These are phyloP conservation scores for Pyrus bretschneideri DNA, from an alignment of 306 rosid genomes.

Conservation along the genomic window DNA sequence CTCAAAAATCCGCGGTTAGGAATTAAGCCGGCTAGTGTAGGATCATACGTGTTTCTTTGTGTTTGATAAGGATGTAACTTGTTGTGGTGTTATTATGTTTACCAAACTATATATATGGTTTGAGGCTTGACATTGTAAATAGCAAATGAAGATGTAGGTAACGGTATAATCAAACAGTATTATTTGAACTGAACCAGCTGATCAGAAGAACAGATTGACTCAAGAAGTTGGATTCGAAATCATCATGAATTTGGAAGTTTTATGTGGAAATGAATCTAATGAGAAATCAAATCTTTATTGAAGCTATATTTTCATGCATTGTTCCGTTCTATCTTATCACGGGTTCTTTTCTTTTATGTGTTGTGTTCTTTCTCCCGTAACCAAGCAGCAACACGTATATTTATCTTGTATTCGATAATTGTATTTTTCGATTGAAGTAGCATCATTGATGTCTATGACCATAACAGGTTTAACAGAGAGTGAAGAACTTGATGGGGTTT, in stretches of 20 bases:
- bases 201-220: background rate
- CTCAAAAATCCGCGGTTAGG: background rate
- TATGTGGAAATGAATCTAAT: constrained; percentile 16
- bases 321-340: background rate
- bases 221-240: background rate
- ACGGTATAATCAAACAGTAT: background rate
- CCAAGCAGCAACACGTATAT: background rate
- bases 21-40: background rate
- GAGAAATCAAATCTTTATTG: background rate
- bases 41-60: background rate
- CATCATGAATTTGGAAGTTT: background rate
- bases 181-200: background rate
- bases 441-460: background rate
- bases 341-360: background rate
- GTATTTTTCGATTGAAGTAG: background rate
- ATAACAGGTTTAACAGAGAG: too few relatives aligned
- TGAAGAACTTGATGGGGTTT: too few relatives aligned
- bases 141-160: background rate
- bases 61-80: constrained; percentile 12
- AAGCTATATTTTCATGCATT: background rate
- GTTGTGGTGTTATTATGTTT: constrained; percentile 13
- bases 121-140: background rate
- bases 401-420: background rate
- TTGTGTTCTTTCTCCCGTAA: background rate
- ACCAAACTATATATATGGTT: background rate